Evolutionary conservation across 768 basidiomycete genomes (phyloP).

Genomic region (Tricholoma furcatifolium): DNA sequence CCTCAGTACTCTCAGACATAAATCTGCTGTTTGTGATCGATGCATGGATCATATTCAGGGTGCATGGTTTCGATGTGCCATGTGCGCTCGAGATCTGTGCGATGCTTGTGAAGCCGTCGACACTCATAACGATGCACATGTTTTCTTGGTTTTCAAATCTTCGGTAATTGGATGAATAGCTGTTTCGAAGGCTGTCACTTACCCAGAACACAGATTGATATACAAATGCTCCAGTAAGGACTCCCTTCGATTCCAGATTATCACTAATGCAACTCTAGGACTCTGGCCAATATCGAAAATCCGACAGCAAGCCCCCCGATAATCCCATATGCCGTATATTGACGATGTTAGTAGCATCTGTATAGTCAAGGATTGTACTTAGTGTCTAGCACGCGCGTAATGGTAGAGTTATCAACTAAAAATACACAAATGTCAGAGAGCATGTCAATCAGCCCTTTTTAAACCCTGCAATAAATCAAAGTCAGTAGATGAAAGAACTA

Average conservation of each 20-base stretch:
- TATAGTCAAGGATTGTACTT: neutral
- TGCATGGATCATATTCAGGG: constrained; percentile 84
- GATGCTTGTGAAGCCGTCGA: constrained; percentile 77
- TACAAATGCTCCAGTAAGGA: constrained; percentile 66
- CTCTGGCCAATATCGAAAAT: constrained; percentile 57
- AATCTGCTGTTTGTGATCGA: constrained; percentile 78
- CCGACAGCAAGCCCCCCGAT: constrained; percentile 54
- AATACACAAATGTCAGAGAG: neutral
- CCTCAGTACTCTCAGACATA: constrained; percentile 57
- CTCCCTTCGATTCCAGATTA: neutral
- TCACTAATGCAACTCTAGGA: constrained; percentile 29
- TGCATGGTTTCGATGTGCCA: constrained; percentile 88
- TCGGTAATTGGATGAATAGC: constrained; percentile 41
- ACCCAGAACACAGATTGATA: constrained; percentile 57
- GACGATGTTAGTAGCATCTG: neutral
- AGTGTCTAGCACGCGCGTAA: neutral
- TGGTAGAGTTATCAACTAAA: neutral
- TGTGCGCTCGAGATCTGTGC: constrained; percentile 88
- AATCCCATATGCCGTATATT: constrained; percentile 63
- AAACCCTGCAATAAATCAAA: constrained; percentile 51
- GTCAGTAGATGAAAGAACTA: neutral
- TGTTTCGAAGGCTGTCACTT: constrained; percentile 7
- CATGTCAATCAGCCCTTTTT: constrained; percentile 50
- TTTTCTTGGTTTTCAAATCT: constrained; percentile 89
- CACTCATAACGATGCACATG: constrained; percentile 78